Conservation (phyloP, 176 grass and related monocot genomes). For the Canna indica region DNA sequence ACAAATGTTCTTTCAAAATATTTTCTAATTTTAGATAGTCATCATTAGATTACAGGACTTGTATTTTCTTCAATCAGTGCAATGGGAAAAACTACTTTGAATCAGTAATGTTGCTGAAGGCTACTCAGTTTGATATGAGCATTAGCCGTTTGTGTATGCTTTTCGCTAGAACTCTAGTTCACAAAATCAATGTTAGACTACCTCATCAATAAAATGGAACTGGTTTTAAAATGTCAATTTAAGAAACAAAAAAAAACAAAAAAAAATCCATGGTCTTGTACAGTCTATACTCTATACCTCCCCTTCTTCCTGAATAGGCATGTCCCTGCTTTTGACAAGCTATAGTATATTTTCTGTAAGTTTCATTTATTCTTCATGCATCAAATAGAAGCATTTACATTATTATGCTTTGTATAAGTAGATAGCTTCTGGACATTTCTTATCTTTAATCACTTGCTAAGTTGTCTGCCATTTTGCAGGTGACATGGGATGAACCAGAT, state of each 20-base stretch:
- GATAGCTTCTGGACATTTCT: too few species aligned
- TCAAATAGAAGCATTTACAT: neutral
- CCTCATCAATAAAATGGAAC: neutral
- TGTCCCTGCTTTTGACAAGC: neutral
- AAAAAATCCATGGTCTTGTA: neutral
- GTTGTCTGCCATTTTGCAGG: too few species aligned
- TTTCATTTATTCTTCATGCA: neutral
- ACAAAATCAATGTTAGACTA: neutral
- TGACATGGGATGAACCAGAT: slow-evolving; percentile 93
- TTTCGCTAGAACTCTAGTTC: neutral
- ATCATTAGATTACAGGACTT: too few species aligned
- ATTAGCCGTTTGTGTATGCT: too few species aligned
- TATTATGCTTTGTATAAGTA: neutral
- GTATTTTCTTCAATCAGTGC: too few species aligned
- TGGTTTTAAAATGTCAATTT: neutral
- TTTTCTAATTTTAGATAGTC: too few species aligned
- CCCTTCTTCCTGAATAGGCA: neutral
- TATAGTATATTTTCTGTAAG: neutral
- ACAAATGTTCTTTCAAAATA: too few species aligned
- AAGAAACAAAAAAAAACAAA: neutral
- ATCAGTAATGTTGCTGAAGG: too few species aligned
- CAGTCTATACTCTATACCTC: neutral
- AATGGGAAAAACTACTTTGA: too few species aligned
- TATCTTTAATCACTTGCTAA: too few species aligned
- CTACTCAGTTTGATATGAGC: too few species aligned